phyloP scores from a whole-genome alignment of 768 basidiomycete species.

The Rhizopogon salebrosus region DNA sequence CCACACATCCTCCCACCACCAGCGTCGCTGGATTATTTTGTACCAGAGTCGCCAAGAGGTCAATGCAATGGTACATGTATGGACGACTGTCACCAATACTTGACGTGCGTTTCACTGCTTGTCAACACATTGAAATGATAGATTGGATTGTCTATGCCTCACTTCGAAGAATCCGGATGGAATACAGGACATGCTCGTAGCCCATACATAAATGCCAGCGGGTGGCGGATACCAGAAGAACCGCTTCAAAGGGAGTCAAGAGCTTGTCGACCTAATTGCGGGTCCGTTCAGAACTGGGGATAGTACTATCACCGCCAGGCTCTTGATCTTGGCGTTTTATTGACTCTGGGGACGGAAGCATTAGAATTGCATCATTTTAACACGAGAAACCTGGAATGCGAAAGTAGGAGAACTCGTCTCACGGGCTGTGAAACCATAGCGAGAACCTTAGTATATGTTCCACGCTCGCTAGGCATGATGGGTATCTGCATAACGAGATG shows the following conservation, averaged over 20 bases:
- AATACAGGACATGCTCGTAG: background rate
- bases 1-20: constrained; percentile 9
- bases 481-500: background rate
- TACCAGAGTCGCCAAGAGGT: constrained; percentile 8
- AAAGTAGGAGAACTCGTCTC: background rate
- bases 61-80: background rate
- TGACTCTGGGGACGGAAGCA: background rate
- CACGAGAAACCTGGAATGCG: background rate
- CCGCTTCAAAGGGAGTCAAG: background rate
- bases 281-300: background rate
- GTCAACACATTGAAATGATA: background rate
- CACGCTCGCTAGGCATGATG: no score
- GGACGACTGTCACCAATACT: constrained; percentile 2
- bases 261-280: background rate
- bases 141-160: background rate
- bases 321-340: background rate
- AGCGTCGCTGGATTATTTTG: background rate
- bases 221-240: background rate
- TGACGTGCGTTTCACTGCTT: background rate
- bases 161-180: background rate
- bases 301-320: background rate
- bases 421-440: background rate
- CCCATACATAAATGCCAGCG: background rate
- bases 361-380: background rate
- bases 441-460: no score